Conservation (phyloP, 2,329 filamentous ascomycete genomes). For the Escovopsis sp. region DNA sequence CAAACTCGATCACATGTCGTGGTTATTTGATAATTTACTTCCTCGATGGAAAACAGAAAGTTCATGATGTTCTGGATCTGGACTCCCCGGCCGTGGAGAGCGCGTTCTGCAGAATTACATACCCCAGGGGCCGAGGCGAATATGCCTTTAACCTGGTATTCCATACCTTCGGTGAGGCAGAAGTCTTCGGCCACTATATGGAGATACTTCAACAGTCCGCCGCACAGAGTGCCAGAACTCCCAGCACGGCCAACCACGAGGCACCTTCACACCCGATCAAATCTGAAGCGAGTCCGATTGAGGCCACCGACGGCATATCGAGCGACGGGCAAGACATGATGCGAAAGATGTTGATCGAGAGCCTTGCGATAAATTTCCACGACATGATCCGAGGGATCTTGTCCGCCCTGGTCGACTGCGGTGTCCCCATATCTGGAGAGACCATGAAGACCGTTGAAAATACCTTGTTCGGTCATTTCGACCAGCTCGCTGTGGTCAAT, state of each 20-base stretch:
- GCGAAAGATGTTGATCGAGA: not conserved
- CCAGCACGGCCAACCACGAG: not conserved
- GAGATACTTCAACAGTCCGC: conserved; percentile 7
- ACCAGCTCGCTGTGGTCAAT: not conserved
- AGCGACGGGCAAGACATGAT: no score
- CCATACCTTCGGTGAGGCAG: conserved; percentile 4
- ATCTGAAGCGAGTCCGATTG: not conserved
- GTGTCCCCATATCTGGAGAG: conserved; percentile 3
- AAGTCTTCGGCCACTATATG: conserved; percentile 7
- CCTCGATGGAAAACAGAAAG: not conserved
- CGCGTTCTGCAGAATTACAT: conserved; percentile 10
- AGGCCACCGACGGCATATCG: not conserved
- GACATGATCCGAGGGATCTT: conserved; percentile 8
- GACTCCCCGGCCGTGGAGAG: conserved; percentile 8
- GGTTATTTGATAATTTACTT: not conserved
- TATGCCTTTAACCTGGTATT: conserved; percentile 10
- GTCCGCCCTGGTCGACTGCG: conserved; percentile 5
- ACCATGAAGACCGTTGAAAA: conserved; percentile 12
- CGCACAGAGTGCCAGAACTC: not conserved
- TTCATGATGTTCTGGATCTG: conserved; percentile 11
- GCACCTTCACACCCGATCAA: not conserved
- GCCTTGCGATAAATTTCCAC: conserved; percentile 1
- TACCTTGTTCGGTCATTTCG: conserved; percentile 6
- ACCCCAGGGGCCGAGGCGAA: not conserved
- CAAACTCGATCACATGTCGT: no score